These are phyloP conservation scores for Hypoxylon lienhwacheense DNA, from an alignment of 495 filamentous ascomycete genomes.

Conservation along the genomic window DNA sequence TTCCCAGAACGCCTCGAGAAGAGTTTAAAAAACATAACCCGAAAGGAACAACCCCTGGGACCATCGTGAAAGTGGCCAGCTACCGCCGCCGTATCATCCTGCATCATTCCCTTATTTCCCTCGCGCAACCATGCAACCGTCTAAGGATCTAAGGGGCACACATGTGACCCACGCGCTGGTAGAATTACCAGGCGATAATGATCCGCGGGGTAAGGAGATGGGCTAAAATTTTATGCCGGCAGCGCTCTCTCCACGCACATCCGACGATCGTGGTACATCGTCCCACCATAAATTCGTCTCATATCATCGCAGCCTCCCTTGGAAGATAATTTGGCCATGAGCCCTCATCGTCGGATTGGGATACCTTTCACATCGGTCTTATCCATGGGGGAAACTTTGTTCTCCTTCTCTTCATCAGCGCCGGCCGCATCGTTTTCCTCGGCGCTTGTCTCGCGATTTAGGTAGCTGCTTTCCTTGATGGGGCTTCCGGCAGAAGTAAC, in stretches of 20 bases:
- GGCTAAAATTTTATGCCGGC: too few relatives aligned
- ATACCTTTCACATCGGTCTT: conserved; percentile 53
- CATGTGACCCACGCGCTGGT: too few relatives aligned
- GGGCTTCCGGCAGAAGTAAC: conserved; percentile 71
- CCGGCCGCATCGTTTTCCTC: conserved; percentile 59
- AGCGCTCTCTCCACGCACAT: too few relatives aligned
- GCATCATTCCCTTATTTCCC: too few relatives aligned
- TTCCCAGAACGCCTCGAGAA: conserved; percentile 1
- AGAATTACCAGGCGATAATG: too few relatives aligned
- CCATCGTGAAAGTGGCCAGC: background rate
- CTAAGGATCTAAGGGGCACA: too few relatives aligned
- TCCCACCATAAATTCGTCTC: too few relatives aligned
- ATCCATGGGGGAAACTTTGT: conserved; percentile 1
- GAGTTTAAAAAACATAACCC: background rate
- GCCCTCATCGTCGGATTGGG: conserved; percentile 61
- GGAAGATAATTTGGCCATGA: too few relatives aligned
- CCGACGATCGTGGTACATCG: too few relatives aligned
- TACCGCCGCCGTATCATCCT: background rate
- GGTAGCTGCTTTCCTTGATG: conserved; percentile 81
- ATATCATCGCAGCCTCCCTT: too few relatives aligned
- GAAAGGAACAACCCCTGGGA: background rate
- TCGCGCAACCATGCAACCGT: too few relatives aligned
- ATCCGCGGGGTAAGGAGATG: too few relatives aligned
- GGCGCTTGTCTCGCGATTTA: conserved; percentile 74
- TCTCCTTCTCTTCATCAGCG: conserved; percentile 34